Evolutionary conservation across 1,139 yeast genomes (phyloP), one percentile per base, ranked within the genome.

Genomic region (Taphrina sp.): DNA sequence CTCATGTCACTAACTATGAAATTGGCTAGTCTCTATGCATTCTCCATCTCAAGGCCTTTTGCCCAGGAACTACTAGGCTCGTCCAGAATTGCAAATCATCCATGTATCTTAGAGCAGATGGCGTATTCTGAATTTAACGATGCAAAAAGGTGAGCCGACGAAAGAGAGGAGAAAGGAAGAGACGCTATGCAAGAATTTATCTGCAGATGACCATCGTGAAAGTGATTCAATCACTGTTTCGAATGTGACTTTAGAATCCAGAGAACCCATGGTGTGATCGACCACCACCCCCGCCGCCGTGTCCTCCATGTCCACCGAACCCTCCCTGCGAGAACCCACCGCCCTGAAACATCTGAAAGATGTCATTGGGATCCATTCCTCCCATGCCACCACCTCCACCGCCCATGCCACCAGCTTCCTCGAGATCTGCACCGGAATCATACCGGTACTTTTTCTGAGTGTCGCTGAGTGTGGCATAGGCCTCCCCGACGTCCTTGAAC

Each of bases 401-500:
- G 80, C 83, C 74, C 95, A 67, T 66, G 60, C 64, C 70, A 39
- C 60, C 57, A 22, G 68, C 70, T 51, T 69, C 72, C 51, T 72
- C 70, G 31, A 72, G 63, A 56, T 73, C 76, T 12, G 67, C 96
- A 65, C 85, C 92, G 61, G 83, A 81, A 71, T 92, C 97, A 67
- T 89, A 92, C 12, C 86, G 70, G 29, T 85, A 87, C 73, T 96
- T 83, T 77, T 89, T 90, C 67, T 89, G 88, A 23, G 85, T 77
- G 69, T 92, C 97, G 5, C 89, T 79, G 61, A 92, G 76, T 19
- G 86, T 76, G 70, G 90, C 97, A 69, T 92, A 92, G 7, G 97
- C 96, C 62, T 82, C 83, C 8, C 94, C 83, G 62, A 88, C 79
- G 67, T 89, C 96, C 73, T 92, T 92, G 72, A 90, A 90, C 74